Evolutionary conservation across 495 filamentous ascomycete genomes (phyloP).

Genomic region (Hypoxylon cercidicola): DNA sequence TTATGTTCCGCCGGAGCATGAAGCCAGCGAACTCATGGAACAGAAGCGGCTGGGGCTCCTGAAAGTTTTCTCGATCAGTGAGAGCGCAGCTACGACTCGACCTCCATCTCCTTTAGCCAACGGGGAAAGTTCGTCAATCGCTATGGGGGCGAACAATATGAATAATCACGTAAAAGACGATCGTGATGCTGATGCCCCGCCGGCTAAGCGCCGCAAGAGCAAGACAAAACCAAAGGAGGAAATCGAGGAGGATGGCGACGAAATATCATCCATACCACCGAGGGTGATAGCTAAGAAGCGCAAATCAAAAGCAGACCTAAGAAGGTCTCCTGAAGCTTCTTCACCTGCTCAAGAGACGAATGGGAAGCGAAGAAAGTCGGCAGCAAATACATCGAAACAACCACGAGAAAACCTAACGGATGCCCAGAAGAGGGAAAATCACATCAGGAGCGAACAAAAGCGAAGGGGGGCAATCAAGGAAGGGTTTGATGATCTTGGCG

Average conservation of each 20-base stretch:
- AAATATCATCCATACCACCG: constrained; percentile 24
- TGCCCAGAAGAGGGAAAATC: constrained; percentile 86
- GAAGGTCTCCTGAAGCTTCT: constrained; percentile 27
- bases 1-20: constrained; percentile 65
- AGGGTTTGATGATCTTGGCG: constrained; percentile 77
- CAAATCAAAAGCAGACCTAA: constrained; percentile 47
- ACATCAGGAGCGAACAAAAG: constrained; percentile 90
- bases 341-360: constrained; percentile 43
- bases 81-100: constrained; percentile 66
- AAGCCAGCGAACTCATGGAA: constrained; percentile 65
- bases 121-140: constrained; percentile 48
- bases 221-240: constrained; percentile 49
- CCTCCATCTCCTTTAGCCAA: constrained; percentile 64
- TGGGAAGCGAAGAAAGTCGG: constrained; percentile 44
- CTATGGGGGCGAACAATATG: constrained; percentile 13
- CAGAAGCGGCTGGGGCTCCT: constrained; percentile 64
- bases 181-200: constrained; percentile 52
- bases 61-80: constrained; percentile 62
- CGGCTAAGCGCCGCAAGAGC: constrained; percentile 60
- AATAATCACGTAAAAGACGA: constrained; percentile 48
- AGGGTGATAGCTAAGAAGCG: constrained; percentile 47
- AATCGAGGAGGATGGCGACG: constrained; percentile 36
- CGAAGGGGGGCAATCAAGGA: constrained; percentile 80
- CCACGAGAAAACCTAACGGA: constrained; percentile 81
- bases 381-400: constrained; percentile 52